Percentiles rank a stretch among this genome's conserved stretches.
phyloP scores from a whole-genome alignment of 2,329 filamentous ascomycete genomes.

The Aspergillus fischeri region DNA sequence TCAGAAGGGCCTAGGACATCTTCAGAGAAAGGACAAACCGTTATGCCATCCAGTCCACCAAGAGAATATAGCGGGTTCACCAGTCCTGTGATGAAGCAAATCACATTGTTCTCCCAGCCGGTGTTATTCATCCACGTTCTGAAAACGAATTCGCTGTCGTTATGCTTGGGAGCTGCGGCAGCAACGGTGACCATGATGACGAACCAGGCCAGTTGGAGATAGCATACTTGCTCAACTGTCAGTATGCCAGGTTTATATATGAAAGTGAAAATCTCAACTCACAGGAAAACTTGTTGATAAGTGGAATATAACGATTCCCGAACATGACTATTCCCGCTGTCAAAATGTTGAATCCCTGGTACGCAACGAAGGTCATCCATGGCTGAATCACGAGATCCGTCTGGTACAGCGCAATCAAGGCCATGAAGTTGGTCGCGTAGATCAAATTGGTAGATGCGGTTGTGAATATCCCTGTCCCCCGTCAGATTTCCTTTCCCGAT shows the following conservation, averaged over 20 bases:
- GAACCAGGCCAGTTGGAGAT: conserved; percentile 47
- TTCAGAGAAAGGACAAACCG: conserved; percentile 16
- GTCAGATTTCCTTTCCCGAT: not conserved
- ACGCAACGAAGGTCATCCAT: conserved; percentile 48
- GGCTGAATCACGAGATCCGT: conserved; percentile 38
- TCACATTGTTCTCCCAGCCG: conserved; percentile 48
- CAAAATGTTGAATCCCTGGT: conserved; percentile 38
- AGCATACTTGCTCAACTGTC: conserved; percentile 29
- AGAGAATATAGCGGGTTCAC: conserved; percentile 48
- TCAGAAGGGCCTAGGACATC: not conserved
- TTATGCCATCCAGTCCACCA: conserved; percentile 46
- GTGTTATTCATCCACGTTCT: conserved; percentile 51
- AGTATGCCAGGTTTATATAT: too few relatives aligned
- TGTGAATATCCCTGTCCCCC: conserved; percentile 40
- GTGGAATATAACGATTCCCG: conserved; percentile 44
- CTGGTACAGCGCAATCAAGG: conserved; percentile 41
- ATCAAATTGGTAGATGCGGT: conserved; percentile 45
- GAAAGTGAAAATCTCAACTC: conserved; percentile 2
- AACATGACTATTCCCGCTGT: conserved; percentile 47
- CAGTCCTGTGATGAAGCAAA: conserved; percentile 50
- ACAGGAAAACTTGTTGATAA: conserved; percentile 44
- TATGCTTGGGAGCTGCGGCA: conserved; percentile 45
- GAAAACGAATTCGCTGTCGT: conserved; percentile 49
- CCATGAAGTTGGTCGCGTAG: conserved; percentile 41
- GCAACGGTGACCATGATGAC: conserved; percentile 47